Conservation (phyloP, 1,284 basidiomycete genomes). For the Sanghuangporus sanghuang region DNA sequence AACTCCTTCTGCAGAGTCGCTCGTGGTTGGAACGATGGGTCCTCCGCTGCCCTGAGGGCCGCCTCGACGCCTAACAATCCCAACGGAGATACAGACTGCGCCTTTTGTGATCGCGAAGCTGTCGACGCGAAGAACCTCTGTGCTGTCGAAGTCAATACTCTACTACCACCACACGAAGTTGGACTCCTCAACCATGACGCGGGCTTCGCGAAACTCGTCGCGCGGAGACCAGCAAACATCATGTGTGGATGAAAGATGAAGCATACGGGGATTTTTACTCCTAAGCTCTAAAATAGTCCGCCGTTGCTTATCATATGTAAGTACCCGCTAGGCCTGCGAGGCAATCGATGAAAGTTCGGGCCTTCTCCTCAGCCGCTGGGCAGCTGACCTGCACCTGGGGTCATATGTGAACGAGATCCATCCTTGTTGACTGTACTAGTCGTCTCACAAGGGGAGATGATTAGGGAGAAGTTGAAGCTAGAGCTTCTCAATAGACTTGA, state of each 20-base stretch:
- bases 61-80: slow-evolving; percentile 48
- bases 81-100: slow-evolving; percentile 46
- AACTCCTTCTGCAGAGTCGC: slow-evolving; percentile 63
- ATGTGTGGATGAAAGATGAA: background rate
- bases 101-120: background rate
- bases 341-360: too few species aligned
- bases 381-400: background rate
- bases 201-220: background rate
- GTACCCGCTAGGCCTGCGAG: too few species aligned
- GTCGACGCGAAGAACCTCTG: background rate
- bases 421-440: background rate
- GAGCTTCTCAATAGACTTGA: too few species aligned
- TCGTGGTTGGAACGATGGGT: slow-evolving; percentile 30
- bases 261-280: background rate
- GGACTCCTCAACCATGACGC: background rate
- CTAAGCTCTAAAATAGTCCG: background rate
- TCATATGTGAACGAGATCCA: background rate
- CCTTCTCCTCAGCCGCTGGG: background rate
- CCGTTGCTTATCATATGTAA: too few species aligned
- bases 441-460: background rate
- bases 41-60: slow-evolving; percentile 40
- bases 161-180: background rate
- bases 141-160: background rate
- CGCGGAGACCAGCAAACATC: background rate
- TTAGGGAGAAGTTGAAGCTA: too few species aligned